These are phyloP conservation scores for Rhizophora mangle DNA, from an alignment of 345 rosid genomes.

Conservation along the genomic window DNA sequence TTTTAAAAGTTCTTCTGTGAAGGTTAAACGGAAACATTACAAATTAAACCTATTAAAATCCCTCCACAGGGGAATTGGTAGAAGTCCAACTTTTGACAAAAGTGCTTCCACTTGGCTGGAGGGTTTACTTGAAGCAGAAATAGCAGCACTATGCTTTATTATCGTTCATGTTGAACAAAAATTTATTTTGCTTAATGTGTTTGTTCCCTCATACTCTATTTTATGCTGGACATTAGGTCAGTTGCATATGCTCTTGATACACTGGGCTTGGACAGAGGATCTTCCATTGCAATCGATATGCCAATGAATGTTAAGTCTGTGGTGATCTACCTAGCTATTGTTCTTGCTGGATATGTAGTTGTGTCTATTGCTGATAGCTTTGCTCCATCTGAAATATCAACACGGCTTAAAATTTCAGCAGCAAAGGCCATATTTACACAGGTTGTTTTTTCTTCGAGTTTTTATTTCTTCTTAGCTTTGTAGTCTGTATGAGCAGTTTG, in stretches of 20 bases:
- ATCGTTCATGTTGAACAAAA: no score
- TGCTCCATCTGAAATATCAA: constrained; percentile 76
- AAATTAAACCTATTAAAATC: no score
- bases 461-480: not conserved
- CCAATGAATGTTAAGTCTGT: constrained; percentile 89
- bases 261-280: constrained; percentile 65
- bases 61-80: no score
- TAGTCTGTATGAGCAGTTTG: not conserved
- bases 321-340: constrained; percentile 83
- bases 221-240: constrained; percentile 39
- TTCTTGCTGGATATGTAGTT: constrained; percentile 78
- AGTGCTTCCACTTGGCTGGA: no score
- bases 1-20: no score
- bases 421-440: constrained; percentile 93
- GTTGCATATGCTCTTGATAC: constrained; percentile 69
- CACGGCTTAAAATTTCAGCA: constrained; percentile 77
- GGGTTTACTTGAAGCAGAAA: no score
- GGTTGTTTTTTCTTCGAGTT: constrained; percentile 34
- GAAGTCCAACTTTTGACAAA: no score
- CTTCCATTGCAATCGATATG: constrained; percentile 91
- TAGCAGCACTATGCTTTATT: no score
- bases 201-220: no score
- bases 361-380: constrained; percentile 98
- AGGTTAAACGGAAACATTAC: no score
- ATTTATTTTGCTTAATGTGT: no score